Percentiles rank a stretch among this genome's conserved stretches.
Conservation (phyloP, 164 flowering plant species). For the Macadamia tetraphylla region DNA sequence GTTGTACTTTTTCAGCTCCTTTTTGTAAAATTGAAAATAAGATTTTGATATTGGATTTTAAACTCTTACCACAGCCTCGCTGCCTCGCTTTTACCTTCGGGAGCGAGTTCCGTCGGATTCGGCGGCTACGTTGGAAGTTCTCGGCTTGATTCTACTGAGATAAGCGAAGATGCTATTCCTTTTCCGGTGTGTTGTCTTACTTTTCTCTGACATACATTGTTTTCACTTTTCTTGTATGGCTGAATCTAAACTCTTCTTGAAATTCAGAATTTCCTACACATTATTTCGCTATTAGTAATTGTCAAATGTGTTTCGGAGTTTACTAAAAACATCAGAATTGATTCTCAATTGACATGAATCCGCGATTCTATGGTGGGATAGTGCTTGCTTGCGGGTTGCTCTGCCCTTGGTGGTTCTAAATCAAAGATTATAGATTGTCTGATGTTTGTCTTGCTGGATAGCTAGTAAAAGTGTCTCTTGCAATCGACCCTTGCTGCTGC, state of each 20-base stretch:
- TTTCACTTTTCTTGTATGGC: neutral
- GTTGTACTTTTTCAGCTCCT: neutral
- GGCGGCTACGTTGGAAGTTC: slow-evolving; percentile 90
- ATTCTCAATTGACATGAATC: neutral
- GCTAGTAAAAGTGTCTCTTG: neutral
- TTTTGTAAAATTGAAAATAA: neutral
- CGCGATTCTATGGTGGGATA: neutral
- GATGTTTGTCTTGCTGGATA: neutral
- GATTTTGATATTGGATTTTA: neutral
- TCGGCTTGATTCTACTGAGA: slow-evolving; percentile 46
- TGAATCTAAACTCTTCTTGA: neutral
- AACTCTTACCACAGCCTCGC: slow-evolving; percentile 41
- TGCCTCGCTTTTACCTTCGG: slow-evolving; percentile 72
- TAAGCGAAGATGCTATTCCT: slow-evolving; percentile 27
- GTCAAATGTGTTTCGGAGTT: too few species aligned
- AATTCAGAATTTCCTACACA: too few species aligned
- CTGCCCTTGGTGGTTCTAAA: neutral
- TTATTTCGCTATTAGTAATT: too few species aligned
- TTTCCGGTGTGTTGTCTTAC: slow-evolving; percentile 21
- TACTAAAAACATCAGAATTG: neutral
- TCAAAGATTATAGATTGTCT: neutral
- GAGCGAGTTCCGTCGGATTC: slow-evolving; percentile 60
- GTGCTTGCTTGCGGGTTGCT: too few species aligned
- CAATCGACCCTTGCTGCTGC: too few species aligned
- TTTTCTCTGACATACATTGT: slow-evolving; percentile 5